Percentiles rank a stretch among this genome's conserved stretches.
These are phyloP conservation scores for Diutina sp. DNA, from an alignment of 1,139 yeast species.

Conservation along the genomic window DNA sequence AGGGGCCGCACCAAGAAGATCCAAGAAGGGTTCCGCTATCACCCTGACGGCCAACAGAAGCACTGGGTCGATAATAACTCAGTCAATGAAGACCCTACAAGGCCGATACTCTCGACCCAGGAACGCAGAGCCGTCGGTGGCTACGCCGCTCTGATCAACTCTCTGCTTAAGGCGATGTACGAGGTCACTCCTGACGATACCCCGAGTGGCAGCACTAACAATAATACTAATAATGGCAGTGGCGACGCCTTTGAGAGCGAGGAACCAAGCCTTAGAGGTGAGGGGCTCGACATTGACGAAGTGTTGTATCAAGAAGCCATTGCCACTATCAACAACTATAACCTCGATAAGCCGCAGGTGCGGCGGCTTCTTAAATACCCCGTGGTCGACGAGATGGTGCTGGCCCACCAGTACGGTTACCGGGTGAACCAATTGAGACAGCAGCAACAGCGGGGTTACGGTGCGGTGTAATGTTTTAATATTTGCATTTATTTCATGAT, in stretches of 20 bases:
- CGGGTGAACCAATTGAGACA: slow-evolving; percentile 27
- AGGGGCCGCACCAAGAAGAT: slow-evolving; percentile 59
- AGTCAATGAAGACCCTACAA: not conserved
- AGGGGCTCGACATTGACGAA: slow-evolving; percentile 31
- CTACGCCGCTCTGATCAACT: not conserved
- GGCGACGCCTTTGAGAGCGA: not conserved
- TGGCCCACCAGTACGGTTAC: slow-evolving; percentile 31
- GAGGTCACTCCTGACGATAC: slow-evolving; percentile 1
- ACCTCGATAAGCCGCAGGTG: slow-evolving; percentile 24
- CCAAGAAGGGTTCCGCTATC: slow-evolving; percentile 74
- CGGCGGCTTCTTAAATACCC: slow-evolving; percentile 28
- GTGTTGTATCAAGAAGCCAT: slow-evolving; percentile 20
- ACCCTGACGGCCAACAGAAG: slow-evolving; percentile 63
- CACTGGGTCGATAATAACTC: slow-evolving; percentile 50
- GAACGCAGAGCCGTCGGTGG: not conserved
- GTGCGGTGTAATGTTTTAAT: not conserved
- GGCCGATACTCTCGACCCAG: not conserved
- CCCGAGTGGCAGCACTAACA: not conserved
- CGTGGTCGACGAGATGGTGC: slow-evolving; percentile 30
- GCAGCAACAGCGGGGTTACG: slow-evolving; percentile 7
- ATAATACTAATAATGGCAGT: not conserved
- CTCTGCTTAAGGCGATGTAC: not conserved
- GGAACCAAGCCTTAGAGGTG: slow-evolving; percentile 10
- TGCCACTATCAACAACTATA: slow-evolving; percentile 25
- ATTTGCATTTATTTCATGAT: no score